Evolutionary conservation across 2,329 filamentous ascomycete species (phyloP), one percentile per base, ranked within the genome.

Genomic region (Bipolaris victoriae): DNA sequence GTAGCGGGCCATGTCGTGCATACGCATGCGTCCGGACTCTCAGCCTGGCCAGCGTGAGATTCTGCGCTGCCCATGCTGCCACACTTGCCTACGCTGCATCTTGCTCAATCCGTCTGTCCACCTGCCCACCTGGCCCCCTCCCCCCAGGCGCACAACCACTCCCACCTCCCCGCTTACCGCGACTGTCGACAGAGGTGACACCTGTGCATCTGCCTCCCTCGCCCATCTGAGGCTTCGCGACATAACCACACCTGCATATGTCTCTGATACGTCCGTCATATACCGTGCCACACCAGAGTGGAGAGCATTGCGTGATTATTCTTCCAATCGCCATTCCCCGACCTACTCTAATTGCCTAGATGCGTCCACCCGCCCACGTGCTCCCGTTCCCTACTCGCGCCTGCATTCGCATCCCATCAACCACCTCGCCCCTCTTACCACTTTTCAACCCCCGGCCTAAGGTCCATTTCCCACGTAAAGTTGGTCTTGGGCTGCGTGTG

Each of bases 401-500:
- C 24, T 10, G n/a, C 43, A 7, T 20, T 11, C 1, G n/a, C 3
- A 33, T 18, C 18, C 40, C 52, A 41, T 37, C 16, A 29, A 15
- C 5, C 20, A 15, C 5, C 20, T 13, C 16, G 9, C n/a, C 18
- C 6, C 4, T 11, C 16, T 58, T 83, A 93, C 82, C 90, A 96
- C 75, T 93, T 96, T 81, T 96, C 92, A 50, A 92, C 81, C 75
- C 86, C 92, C 1, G 92, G 91, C 61, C 92, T 82, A 29, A 93
- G 79, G 76, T 96, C 92, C 65, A 96, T 76, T 78, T 96, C 91
- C 71, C 91, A 90, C 0, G 90, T 92, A 69, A 94, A 96, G 2
- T 86, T 86, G 5, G 89, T 91, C 65, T 86, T 84, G 31, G 88
- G 90, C 79, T 97, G 92, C 0, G 87, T 89, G 71, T 96, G 92